phyloP scores from a whole-genome alignment of 495 filamentous ascomycete genomes.

The Darksidea phi region DNA sequence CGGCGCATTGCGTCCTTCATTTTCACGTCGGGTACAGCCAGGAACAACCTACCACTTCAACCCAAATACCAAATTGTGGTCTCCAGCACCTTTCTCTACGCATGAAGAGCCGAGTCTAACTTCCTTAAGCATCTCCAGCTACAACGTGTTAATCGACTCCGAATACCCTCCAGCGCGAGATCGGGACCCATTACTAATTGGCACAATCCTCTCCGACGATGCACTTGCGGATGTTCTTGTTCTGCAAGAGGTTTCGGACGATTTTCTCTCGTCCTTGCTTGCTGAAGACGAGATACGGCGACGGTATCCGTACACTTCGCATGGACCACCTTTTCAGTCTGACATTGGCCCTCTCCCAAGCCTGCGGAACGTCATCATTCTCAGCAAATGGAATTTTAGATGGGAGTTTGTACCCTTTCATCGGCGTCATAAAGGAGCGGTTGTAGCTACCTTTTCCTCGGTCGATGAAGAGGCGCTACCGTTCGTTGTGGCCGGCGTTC shows the following conservation, averaged over 20 bases:
- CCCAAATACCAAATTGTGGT: background rate
- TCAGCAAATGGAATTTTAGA: constrained; percentile 51
- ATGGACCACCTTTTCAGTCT: constrained; percentile 51
- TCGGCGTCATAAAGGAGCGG: constrained; percentile 52
- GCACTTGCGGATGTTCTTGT: constrained; percentile 51
- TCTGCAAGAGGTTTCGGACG: constrained; percentile 59
- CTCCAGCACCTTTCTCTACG: background rate
- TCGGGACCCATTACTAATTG: constrained; percentile 52
- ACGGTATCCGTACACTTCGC: constrained; percentile 52
- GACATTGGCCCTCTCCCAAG: constrained; percentile 53
- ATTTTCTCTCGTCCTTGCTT: constrained; percentile 55
- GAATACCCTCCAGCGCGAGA: constrained; percentile 48
- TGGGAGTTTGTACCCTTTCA: constrained; percentile 52
- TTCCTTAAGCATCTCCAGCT: constrained; percentile 50
- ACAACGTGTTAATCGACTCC: constrained; percentile 59
- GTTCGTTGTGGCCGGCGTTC: constrained; percentile 52
- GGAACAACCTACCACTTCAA: constrained; percentile 21
- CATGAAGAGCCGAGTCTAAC: constrained; percentile 16
- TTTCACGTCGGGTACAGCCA: constrained; percentile 5
- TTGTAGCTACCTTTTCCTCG: constrained; percentile 47
- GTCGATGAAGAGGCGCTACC: constrained; percentile 36
- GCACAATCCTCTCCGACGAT: constrained; percentile 45
- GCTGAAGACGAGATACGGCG: constrained; percentile 45
- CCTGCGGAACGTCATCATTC: constrained; percentile 54
- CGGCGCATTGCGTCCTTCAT: background rate